Evolutionary conservation across 345 rosid genomes (phyloP), one percentile per base, ranked within the genome.

Genomic region (Linum usitatissimum): DNA sequence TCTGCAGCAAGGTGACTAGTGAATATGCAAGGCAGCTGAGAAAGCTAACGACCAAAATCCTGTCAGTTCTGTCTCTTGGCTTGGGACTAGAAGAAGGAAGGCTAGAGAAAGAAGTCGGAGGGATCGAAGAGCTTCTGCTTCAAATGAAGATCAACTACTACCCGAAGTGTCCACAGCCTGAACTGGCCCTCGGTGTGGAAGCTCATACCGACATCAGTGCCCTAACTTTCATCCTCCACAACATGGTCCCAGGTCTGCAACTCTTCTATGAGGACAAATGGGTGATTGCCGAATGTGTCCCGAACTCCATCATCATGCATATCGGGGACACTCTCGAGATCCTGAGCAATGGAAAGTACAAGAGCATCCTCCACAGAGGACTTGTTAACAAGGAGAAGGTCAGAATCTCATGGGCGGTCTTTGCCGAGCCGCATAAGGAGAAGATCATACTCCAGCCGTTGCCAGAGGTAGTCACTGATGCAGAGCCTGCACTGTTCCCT

Each of bases 241-340:
- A 93, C 83, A 93, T 93, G 97, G 90, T 93, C 57, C 96, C 99
- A 0, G 99, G 99, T 1, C 81, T 93, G 48, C 99, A 93, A 75
- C 91, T 87, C 31, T 90, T 86, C 77, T 84, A 87, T 18, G 70
- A 83, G 55, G 86, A 77, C 19, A 86, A 93, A 60, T 93, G 99
- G 97, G 61, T 87, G 20, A 93, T 78, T 0, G 99, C 97, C 30
- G 90, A 93, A 70, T 93, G 97, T 28, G 91, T 93, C 55, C 97
- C 97, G 1, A 80, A 86, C 63, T 93, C 99, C 13, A 87, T 93
- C 72, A 83, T 90, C 74, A 83, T 90, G 97, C 99, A 90, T 68
- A 69, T 93, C 42, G 99, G 99, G 0, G 99, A 93, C 71, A 87
- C 99, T 12, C 30, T 90, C 2, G 96, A 90, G 84, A 90, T 90